Evolutionary conservation across 2,329 filamentous ascomycete species (phyloP).

Genomic region (Ophiobolus disseminans): DNA sequence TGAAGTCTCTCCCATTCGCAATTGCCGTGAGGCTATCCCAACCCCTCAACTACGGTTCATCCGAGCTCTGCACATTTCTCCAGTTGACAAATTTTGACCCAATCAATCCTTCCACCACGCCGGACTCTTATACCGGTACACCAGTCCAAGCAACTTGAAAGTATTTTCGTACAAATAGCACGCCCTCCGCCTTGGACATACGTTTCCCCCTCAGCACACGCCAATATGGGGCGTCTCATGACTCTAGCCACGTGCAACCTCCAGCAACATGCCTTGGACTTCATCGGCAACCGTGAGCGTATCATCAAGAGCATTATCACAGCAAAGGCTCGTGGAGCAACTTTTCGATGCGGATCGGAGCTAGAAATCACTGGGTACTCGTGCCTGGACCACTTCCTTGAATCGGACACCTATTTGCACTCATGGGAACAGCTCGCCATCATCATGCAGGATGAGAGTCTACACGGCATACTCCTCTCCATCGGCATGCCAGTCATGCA

Average conservation of each 20-base stretch:
- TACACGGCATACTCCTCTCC: constrained; percentile 63
- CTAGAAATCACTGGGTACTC: constrained; percentile 52
- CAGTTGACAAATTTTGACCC: too few relatives aligned
- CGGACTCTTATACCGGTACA: too few relatives aligned
- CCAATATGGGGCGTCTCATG: constrained; percentile 25
- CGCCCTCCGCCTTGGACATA: too few relatives aligned
- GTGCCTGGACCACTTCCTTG: constrained; percentile 65
- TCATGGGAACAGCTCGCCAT: constrained; percentile 64
- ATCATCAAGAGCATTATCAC: constrained; percentile 66
- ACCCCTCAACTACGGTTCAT: too few relatives aligned
- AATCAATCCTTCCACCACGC: too few relatives aligned
- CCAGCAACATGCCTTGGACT: constrained; percentile 39
- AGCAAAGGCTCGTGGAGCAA: constrained; percentile 46
- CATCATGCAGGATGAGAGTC: constrained; percentile 67
- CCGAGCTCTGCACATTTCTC: too few relatives aligned
- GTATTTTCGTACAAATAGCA: too few relatives aligned
- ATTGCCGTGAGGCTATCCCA: too few relatives aligned
- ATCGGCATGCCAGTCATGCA: constrained; percentile 60
- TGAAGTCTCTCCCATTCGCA: too few relatives aligned
- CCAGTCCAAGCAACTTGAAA: too few relatives aligned
- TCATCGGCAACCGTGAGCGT: constrained; percentile 66
- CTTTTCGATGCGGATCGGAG: constrained; percentile 44
- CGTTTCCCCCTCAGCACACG: too few relatives aligned
- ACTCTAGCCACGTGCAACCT: constrained; percentile 41
- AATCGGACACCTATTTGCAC: constrained; percentile 22